Evolutionary conservation across 1,139 yeast genomes (phyloP).

Genomic region (Kurtzmaniella natalensis): DNA sequence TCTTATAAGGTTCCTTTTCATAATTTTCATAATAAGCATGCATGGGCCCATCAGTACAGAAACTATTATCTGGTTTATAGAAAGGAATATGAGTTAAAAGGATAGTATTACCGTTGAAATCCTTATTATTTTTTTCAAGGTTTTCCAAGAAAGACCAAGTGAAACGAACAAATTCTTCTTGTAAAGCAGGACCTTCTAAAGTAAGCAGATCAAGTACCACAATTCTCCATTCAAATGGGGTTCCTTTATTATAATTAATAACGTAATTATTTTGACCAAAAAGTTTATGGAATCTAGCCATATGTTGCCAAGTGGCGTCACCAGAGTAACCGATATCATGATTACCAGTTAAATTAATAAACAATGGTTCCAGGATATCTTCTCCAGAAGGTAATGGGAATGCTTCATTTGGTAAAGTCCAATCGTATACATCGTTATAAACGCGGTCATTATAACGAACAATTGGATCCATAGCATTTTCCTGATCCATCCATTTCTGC

Average conservation of each 20-base stretch:
- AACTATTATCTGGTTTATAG: conserved; percentile 63
- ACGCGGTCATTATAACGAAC: conserved; percentile 47
- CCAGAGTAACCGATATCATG: conserved; percentile 97
- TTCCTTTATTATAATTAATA: conserved; percentile 59
- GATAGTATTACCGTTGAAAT: conserved; percentile 73
- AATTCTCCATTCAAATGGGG: conserved; percentile 71
- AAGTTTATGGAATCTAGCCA: conserved; percentile 66
- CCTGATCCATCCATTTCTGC: conserved; percentile 41
- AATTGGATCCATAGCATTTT: conserved; percentile 33
- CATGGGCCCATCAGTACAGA: conserved; percentile 83
- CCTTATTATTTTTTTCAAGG: conserved; percentile 41
- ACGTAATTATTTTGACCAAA: conserved; percentile 87
- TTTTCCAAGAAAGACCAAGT: conserved; percentile 71
- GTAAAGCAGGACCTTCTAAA: conserved; percentile 86
- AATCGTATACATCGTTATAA: conserved; percentile 59
- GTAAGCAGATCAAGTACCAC: conserved; percentile 82
- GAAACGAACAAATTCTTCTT: conserved; percentile 59
- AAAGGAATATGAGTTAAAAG: conserved; percentile 88
- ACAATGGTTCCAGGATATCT: conserved; percentile 42
- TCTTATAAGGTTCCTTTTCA: conserved; percentile 60
- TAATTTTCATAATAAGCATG: conserved; percentile 56
- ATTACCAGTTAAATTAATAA: conserved; percentile 85
- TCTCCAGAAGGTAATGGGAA: conserved; percentile 17
- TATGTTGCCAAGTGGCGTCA: conserved; percentile 88
- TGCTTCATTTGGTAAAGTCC: conserved; percentile 44